Base-by-base conservation (phyloP, 768 basidiomycete species). In the Mycena crocata region DNA sequence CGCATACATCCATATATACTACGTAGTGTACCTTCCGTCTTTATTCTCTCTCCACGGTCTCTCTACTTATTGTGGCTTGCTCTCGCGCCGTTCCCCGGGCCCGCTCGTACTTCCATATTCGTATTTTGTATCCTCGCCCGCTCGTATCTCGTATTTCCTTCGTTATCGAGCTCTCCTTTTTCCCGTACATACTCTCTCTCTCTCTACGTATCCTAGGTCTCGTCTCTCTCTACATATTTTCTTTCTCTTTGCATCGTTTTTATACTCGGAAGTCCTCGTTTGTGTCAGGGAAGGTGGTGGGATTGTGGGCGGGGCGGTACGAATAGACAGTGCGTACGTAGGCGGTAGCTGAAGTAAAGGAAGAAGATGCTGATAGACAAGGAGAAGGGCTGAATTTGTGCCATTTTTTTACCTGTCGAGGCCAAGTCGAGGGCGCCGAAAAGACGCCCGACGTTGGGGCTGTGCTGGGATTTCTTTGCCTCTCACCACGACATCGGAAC, bases 251-350 rank as follows among this genome's bases (percentile, higher is more conserved):
- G n/a, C 40, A 42, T 21, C 6, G 44, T 15, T 23, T 23, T 24
- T 7, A 26, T 24, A 13, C 7, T 17, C 23, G 23, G 8, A 9
- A 24, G 45, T 48, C 12, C 26, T 45, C 45, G 23, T 28, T 48
- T 42, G 15, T 42, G 7, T 42, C 17, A 14, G n/a, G n/a, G n/a
- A n/a, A n/a, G n/a, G n/a, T n/a, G n/a, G n/a, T n/a, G n/a, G n/a
- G n/a, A n/a, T n/a, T n/a, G n/a, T n/a, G n/a, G n/a, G n/a, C n/a
- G n/a, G n/a, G n/a, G 19, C 52, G 37, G 21, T 40, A 39, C 37
- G 52, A 40, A 55, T 39, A 55, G 52, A 55, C 52, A 40, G 52
- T 55, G 52, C 52, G 26, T 35, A 19, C 14, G 35, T 55, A 40
- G n/a, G n/a, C n/a, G n/a, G n/a, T n/a, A n/a, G n/a, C n/a, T n/a